phyloP scores from a whole-genome alignment of 1,139 yeast genomes.

The Magnusiomyces suaveolens region DNA sequence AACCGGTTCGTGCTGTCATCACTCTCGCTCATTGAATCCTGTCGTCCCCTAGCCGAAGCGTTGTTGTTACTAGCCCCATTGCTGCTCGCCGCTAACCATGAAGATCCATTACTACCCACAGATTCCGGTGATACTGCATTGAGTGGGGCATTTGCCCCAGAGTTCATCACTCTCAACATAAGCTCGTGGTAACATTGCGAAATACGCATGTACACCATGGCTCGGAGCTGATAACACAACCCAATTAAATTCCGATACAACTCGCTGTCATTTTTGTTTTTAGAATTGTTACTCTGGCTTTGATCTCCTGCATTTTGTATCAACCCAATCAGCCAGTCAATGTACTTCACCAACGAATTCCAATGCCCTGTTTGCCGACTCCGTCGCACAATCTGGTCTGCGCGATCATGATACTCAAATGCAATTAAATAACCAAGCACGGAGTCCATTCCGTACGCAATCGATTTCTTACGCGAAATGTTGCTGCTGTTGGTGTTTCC shows the following conservation, averaged over 20 bases:
- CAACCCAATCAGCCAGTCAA: conserved; percentile 23
- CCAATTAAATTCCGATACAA: conserved; percentile 24
- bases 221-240: conserved; percentile 31
- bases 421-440: conserved; percentile 33
- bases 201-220: conserved; percentile 30
- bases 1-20: conserved; percentile 7
- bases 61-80: background rate
- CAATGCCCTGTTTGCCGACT: conserved; percentile 30
- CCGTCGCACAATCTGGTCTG: conserved; percentile 21
- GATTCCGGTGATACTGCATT: background rate
- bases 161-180: background rate
- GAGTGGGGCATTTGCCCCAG: background rate
- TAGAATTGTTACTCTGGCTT: conserved; percentile 2
- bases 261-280: background rate
- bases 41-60: background rate
- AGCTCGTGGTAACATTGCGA: conserved; percentile 17
- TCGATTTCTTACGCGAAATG: conserved; percentile 20
- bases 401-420: conserved; percentile 35
- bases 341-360: conserved; percentile 32
- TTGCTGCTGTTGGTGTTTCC: conserved; percentile 12
- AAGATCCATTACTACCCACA: background rate
- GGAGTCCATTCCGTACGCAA: conserved; percentile 30
- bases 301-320: background rate
- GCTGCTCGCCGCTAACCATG: background rate
- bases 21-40: background rate